phyloP scores from a whole-genome alignment of 495 filamentous ascomycete species.

The Talaromyces thailandensis region DNA sequence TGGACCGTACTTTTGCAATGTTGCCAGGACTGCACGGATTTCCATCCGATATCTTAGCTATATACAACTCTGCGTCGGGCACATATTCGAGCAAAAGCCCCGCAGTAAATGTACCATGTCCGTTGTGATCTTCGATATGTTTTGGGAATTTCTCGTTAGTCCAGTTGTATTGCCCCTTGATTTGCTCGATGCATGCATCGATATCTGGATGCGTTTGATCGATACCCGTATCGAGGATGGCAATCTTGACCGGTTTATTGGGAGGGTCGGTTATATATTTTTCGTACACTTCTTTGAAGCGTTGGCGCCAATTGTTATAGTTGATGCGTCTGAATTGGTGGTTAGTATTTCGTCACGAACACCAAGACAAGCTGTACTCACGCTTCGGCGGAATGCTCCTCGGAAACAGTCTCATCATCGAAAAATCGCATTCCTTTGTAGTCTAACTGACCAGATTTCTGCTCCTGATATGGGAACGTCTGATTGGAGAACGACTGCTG shows the following conservation, averaged over 20 bases:
- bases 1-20: not conserved
- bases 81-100: conserved; percentile 5
- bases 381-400: not conserved
- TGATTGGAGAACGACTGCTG: not conserved
- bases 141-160: not conserved
- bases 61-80: conserved; percentile 7
- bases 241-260: not conserved
- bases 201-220: not conserved
- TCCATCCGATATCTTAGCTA: conserved; percentile 1
- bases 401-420: not conserved
- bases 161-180: not conserved
- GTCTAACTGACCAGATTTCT: not conserved
- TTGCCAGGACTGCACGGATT: not conserved
- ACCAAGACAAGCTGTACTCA: not conserved
- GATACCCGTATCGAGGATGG: conserved; percentile 6
- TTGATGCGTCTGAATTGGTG: not conserved
- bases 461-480: not conserved
- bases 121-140: not conserved
- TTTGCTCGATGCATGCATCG: not conserved
- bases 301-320: not conserved
- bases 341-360: not conserved
- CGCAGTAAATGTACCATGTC: conserved; percentile 10
- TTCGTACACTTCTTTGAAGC: not conserved
- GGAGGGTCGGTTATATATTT: not conserved
- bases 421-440: not conserved